Conservation (phyloP, 192 early-diverging fungal genomes). For the Backusella morwellensis region DNA sequence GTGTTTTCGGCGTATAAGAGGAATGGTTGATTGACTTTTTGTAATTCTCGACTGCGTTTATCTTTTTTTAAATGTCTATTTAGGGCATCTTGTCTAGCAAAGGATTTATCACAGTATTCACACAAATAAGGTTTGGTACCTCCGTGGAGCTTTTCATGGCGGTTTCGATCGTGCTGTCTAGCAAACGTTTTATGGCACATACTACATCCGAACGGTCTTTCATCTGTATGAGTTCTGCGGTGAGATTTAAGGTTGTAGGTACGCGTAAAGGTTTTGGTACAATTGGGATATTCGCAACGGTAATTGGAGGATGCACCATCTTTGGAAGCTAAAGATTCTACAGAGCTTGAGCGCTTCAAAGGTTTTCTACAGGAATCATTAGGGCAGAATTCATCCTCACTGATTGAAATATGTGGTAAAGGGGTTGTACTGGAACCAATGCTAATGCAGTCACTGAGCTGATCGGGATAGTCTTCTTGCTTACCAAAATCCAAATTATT, state of each 20-base stretch:
- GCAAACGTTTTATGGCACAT: slow-evolving; percentile 74
- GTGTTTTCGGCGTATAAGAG: not conserved
- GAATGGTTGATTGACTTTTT: not conserved
- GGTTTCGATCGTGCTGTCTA: slow-evolving; percentile 83
- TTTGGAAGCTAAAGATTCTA: not conserved
- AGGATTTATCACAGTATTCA: slow-evolving; percentile 61
- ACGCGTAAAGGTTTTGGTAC: slow-evolving; percentile 58
- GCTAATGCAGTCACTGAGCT: not conserved
- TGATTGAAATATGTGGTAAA: not conserved
- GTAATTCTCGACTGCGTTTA: slow-evolving; percentile 22
- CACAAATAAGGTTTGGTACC: slow-evolving; percentile 73
- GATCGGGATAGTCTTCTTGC: not conserved
- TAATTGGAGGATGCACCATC: not conserved
- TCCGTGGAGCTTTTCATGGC: slow-evolving; percentile 75
- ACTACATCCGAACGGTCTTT: slow-evolving; percentile 61
- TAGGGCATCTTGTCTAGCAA: slow-evolving; percentile 74
- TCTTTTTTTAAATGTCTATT: slow-evolving; percentile 64
- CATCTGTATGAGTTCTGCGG: slow-evolving; percentile 62
- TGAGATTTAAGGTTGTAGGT: slow-evolving; percentile 73
- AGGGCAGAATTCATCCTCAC: not conserved
- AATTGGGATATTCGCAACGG: slow-evolving; percentile 28
- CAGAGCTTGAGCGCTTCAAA: not conserved
- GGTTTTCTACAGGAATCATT: not conserved
- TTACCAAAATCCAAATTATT: not conserved
- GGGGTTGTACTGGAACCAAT: not conserved